Evolutionary conservation across 257 asterid species (phyloP).

Genomic region (Capsicum chinense): DNA sequence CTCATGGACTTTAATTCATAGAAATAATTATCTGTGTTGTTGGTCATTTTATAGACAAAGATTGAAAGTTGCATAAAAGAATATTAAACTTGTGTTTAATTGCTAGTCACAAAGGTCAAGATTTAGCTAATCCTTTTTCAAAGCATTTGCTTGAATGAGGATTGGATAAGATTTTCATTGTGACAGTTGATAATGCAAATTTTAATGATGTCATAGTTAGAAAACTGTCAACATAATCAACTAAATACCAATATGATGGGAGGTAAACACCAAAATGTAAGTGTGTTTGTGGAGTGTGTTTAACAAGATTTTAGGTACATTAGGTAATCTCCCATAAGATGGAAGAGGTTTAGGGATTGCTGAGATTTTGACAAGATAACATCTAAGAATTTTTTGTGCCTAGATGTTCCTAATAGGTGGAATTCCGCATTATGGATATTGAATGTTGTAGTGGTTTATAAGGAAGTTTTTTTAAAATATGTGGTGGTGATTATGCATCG

Average conservation of each 20-base stretch:
- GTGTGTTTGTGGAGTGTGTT: neutral
- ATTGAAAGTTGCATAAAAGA: neutral
- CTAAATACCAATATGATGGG: neutral
- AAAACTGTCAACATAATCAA: neutral
- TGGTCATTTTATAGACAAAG: conserved; percentile 19
- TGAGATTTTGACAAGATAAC: neutral
- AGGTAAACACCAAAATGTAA: neutral
- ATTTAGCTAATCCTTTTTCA: neutral
- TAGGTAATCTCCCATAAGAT: conserved; percentile 13
- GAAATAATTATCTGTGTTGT: conserved; percentile 8
- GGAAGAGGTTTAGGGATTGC: neutral
- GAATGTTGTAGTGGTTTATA: neutral
- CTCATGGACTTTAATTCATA: conserved; percentile 30
- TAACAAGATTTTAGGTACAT: neutral
- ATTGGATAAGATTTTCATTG: neutral
- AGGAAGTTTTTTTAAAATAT: neutral
- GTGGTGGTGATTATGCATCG: neutral
- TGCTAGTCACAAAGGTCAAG: conserved; percentile 16
- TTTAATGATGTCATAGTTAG: neutral
- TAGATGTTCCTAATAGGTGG: conserved; percentile 29
- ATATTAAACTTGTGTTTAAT: conserved; percentile 18
- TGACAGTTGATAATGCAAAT: conserved; percentile 26
- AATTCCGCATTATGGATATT: conserved; percentile 33
- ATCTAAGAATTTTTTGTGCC: neutral
- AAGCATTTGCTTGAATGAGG: conserved; percentile 23